These are phyloP conservation scores for Uronychia setigera DNA, from an alignment of 73 alveolate species.

Conservation along the genomic window DNA sequence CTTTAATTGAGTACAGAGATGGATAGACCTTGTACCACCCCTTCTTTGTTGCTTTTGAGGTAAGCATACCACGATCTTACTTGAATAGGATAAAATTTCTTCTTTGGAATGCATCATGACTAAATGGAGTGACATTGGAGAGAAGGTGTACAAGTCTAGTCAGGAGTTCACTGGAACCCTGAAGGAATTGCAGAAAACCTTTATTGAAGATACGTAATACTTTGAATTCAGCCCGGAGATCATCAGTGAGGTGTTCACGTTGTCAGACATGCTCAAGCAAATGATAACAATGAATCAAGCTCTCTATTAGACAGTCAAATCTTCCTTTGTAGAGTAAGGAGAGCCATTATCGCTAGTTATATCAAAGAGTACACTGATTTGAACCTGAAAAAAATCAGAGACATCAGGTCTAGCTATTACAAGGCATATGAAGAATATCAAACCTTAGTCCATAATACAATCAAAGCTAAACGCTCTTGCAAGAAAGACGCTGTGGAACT, in stretches of 20 bases:
- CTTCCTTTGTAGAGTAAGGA: slow-evolving; percentile 16
- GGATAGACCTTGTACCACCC: slow-evolving; percentile 25
- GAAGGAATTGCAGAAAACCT: slow-evolving; percentile 10
- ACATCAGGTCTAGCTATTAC: slow-evolving; percentile 5
- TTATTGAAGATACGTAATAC: slow-evolving; percentile 11
- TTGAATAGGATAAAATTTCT: background rate
- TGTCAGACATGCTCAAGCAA: slow-evolving; percentile 36
- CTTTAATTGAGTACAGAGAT: slow-evolving; percentile 8
- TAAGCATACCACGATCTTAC: background rate
- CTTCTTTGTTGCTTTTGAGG: slow-evolving; percentile 18
- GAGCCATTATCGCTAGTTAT: background rate
- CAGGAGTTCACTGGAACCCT: slow-evolving; percentile 6
- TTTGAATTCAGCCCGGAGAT: slow-evolving; percentile 41
- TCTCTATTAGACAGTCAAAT: slow-evolving; percentile 13
- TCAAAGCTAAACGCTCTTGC: background rate
- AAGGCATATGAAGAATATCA: slow-evolving; percentile 25
- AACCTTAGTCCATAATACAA: background rate
- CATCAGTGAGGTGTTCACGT: slow-evolving; percentile 12
- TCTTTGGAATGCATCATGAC: background rate
- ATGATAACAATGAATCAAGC: slow-evolving; percentile 25
- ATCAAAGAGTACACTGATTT: slow-evolving; percentile 16
- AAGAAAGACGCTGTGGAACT: background rate
- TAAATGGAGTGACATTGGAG: slow-evolving; percentile 1
- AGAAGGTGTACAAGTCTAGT: background rate
- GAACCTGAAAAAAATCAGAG: slow-evolving; percentile 8